Percentiles rank a stretch among this genome's conserved stretches.
phyloP scores from a whole-genome alignment of 148 eudicot species.

The Vaccinium corymbosum region DNA sequence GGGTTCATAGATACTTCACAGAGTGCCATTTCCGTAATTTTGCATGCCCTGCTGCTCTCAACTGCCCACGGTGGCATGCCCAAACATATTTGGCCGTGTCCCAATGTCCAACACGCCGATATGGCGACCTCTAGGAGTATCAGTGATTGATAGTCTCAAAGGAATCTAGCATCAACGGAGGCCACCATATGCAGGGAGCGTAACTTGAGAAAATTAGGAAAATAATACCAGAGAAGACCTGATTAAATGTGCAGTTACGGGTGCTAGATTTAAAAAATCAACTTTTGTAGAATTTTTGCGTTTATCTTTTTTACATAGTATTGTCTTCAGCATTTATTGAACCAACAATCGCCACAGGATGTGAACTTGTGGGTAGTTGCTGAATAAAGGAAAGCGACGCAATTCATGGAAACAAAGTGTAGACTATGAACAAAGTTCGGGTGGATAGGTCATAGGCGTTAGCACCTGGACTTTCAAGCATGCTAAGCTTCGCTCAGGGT shows the following conservation, averaged over 20 bases:
- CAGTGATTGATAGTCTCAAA: neutral
- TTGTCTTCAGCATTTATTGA: neutral
- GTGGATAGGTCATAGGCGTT: neutral
- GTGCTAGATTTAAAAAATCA: neutral
- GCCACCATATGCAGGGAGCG: neutral
- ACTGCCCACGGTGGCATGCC: neutral
- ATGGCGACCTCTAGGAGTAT: too few species aligned
- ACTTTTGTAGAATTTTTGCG: neutral
- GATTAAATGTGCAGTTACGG: neutral
- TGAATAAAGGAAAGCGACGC: neutral
- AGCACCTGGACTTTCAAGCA: too few species aligned
- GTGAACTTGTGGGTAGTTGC: neutral
- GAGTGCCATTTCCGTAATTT: neutral
- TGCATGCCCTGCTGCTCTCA: constrained; percentile 12
- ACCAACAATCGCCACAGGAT: neutral
- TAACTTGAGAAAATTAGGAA: neutral
- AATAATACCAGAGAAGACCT: neutral
- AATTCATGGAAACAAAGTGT: neutral
- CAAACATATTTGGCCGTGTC: too few species aligned
- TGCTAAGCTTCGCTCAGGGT: too few species aligned
- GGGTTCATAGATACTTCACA: neutral
- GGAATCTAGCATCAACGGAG: neutral
- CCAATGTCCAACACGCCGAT: too few species aligned
- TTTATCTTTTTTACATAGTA: neutral
- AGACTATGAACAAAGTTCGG: neutral